Base-by-base conservation (phyloP, 257 asterid species). In the Fraxinus cuspidata region DNA sequence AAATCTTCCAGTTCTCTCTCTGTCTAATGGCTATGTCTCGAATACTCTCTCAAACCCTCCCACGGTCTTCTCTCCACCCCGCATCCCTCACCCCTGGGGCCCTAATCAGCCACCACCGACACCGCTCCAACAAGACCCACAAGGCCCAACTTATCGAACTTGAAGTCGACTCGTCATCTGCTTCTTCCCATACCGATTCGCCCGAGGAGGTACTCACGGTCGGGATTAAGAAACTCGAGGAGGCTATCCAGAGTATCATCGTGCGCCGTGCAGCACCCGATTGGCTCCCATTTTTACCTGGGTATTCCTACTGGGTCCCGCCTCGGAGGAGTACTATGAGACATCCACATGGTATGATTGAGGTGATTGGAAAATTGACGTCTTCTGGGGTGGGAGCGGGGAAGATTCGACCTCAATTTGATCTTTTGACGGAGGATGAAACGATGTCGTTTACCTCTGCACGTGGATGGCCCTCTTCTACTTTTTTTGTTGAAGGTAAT, bases 201-300 rank as follows among this genome's bases (percentile, higher is more conserved):
- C 74, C 80, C 28, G 83, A 80, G 42, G 77, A 85, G 80, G 86
- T 82, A 74, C 71, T 87, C 80, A 58, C 87, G 25, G 79, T 87
- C 42, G 88, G 91, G 15, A 71, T 87, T 12, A 85, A 51, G 72
- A 83, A 80, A 82, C 88, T 87, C 71, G 91, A 87, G 84, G 91
- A 87, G 71, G 89, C 89, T 23, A 85, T 87, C 70, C 91, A 87
- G 81, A 78, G 83, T 70, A 85, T 87, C 67, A 78, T 84, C 71
- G 89, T 85, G 64, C 89, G 89, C 60, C 89, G 91, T 27, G 78
- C 89, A 38, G 91, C 91, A 70, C 91, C 91, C 15, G 91, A 85
- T 84, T 87, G 91, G 91, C 85, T 87, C 68, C 91, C 91, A 4
- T 87, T 87, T 76, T 81, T 85, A 18, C 91, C 91, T 25, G 91